Percentiles rank a stretch among this genome's conserved stretches.
Conservation (phyloP, 345 rosid species). For the Eucalyptus cloeziana region DNA sequence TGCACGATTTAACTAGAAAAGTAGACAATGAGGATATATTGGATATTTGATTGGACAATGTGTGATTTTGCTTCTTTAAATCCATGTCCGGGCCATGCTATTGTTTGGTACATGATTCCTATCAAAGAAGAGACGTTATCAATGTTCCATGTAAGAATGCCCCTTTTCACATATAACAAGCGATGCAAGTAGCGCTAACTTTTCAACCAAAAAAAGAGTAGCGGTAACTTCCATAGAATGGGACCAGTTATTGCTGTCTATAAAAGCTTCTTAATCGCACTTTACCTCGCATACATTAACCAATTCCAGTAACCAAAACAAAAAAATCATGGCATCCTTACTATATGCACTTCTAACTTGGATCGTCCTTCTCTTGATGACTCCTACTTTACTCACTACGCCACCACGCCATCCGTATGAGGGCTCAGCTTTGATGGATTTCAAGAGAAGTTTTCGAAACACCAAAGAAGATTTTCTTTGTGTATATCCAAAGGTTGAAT, state of each 20-base stretch:
- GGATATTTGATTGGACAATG: neutral
- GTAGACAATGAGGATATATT: accelerated
- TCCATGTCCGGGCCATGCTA: neutral
- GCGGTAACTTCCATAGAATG: neutral
- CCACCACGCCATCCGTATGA: too few species aligned
- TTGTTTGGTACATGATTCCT: accelerated
- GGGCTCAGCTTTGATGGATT: too few species aligned
- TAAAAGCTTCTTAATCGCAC: neutral
- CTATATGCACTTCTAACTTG: too few species aligned
- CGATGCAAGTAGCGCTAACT: neutral
- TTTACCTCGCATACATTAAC: too few species aligned
- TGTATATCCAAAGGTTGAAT: too few species aligned
- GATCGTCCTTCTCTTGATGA: too few species aligned
- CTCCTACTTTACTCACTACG: too few species aligned
- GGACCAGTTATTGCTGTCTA: neutral
- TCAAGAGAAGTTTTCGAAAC: too few species aligned
- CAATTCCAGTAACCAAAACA: too few species aligned
- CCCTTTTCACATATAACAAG: neutral
- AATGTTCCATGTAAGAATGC: neutral
- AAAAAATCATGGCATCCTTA: too few species aligned
- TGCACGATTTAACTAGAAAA: too few species aligned
- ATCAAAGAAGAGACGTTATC: neutral
- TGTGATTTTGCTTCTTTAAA: neutral
- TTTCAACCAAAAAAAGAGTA: accelerated
- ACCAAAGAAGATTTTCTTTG: too few species aligned